Conservation (phyloP, 495 filamentous ascomycete species). For the Baudoinia panamericana region DNA sequence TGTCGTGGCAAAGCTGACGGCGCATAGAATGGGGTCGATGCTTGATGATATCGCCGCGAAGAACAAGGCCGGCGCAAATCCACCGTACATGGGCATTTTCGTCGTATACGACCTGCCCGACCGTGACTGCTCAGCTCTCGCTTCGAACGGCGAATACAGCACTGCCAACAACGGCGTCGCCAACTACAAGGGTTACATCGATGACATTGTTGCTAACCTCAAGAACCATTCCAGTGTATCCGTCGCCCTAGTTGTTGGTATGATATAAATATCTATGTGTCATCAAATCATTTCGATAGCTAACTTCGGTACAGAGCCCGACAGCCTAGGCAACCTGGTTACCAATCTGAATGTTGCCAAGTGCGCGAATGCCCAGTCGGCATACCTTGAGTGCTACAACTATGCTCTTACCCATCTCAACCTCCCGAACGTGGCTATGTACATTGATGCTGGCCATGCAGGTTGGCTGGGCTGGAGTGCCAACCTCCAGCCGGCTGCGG, state of each 20-base stretch:
- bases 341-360: slow-evolving; percentile 54
- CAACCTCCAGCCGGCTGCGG: slow-evolving; percentile 59
- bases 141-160: slow-evolving; percentile 62
- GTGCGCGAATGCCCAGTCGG: slow-evolving; percentile 47
- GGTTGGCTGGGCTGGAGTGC: slow-evolving; percentile 77
- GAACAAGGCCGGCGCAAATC: slow-evolving; percentile 40
- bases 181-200: slow-evolving; percentile 62
- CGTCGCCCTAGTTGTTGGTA: slow-evolving; percentile 42
- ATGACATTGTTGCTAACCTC: slow-evolving; percentile 47
- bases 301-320: slow-evolving; percentile 40
- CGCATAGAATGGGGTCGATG: slow-evolving; percentile 39
- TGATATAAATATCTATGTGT: background rate
- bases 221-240: slow-evolving; percentile 42
- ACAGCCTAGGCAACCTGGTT: slow-evolving; percentile 68
- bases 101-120: slow-evolving; percentile 70
- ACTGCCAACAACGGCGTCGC: slow-evolving; percentile 45
- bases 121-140: slow-evolving; percentile 63
- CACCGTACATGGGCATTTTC: slow-evolving; percentile 25
- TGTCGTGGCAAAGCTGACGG: background rate
- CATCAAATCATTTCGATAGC: background rate
- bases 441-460: slow-evolving; percentile 67
- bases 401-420: slow-evolving; percentile 62
- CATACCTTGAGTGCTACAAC: slow-evolving; percentile 55
- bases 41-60: slow-evolving; percentile 42
- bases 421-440: slow-evolving; percentile 69